A percentile compares a stretch with the other conserved stretches of the same genome.
Conservation (phyloP, 441 rosid genomes). For the Daphne laureola region DNA sequence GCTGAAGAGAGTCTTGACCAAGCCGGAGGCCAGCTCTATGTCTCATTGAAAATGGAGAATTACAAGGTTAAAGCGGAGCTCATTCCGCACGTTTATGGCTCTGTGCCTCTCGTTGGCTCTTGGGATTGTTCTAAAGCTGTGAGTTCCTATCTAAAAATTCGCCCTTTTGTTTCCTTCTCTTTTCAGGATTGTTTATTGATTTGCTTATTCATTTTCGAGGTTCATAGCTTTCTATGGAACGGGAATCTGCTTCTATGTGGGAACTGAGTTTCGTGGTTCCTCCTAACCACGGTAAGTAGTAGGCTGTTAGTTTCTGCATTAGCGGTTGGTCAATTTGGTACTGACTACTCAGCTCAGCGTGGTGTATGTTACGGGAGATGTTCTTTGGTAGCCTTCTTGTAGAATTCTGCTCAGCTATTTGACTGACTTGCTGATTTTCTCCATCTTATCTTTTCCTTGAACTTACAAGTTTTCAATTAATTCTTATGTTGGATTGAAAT, state of each 20-base stretch:
- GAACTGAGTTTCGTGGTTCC: slow-evolving; percentile 94
- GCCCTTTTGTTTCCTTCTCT: neutral
- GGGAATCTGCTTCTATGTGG: slow-evolving; percentile 92
- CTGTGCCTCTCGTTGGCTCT: slow-evolving; percentile 82
- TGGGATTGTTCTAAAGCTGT: slow-evolving; percentile 95
- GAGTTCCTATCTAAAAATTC: slow-evolving; percentile 6
- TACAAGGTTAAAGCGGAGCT: slow-evolving; percentile 72
- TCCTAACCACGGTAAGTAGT: slow-evolving; percentile 72
- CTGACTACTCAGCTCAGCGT: no score
- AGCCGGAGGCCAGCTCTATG: slow-evolving; percentile 77
- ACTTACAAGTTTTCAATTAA: neutral
- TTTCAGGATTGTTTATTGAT: neutral
- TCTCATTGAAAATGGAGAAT: slow-evolving; percentile 87
- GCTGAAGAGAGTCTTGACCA: slow-evolving; percentile 41
- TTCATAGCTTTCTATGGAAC: slow-evolving; percentile 68
- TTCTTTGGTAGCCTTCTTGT: no score
- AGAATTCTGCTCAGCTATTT: neutral
- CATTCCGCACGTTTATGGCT: slow-evolving; percentile 87
- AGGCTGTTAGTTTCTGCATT: no score
- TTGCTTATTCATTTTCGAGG: neutral
- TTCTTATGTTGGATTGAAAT: slow-evolving; percentile 10
- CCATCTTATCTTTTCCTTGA: neutral
- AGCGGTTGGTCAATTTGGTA: no score
- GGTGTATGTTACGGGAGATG: no score
- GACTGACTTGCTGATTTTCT: no score